These are phyloP conservation scores for Eutrema heterophyllum DNA, from an alignment of 345 rosid genomes.

Conservation along the genomic window DNA sequence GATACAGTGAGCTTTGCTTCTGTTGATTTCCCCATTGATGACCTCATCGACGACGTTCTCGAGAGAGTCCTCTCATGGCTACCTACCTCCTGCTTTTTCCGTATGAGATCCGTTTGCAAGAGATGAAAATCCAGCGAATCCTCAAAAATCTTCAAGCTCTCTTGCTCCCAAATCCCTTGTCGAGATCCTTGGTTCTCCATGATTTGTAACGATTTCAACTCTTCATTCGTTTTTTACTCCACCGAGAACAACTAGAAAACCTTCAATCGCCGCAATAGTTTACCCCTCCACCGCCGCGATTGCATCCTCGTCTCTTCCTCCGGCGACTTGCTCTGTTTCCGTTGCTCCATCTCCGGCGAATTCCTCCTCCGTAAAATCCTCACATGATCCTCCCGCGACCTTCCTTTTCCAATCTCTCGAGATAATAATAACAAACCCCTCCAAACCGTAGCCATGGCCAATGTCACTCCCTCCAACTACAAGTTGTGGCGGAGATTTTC, in stretches of 20 bases:
- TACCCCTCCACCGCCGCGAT: conserved; percentile 26
- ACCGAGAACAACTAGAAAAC: conserved; percentile 59
- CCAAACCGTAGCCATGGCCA: conserved; percentile 67
- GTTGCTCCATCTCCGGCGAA: conserved; percentile 36
- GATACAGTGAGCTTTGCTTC: neutral
- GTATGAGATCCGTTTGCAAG: conserved; percentile 71
- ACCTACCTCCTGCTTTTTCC: conserved; percentile 65
- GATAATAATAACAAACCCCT: conserved; percentile 30
- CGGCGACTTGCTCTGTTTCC: conserved; percentile 71
- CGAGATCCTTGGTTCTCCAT: conserved; percentile 89
- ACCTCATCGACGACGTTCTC: conserved; percentile 70
- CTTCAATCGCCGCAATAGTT: conserved; percentile 25
- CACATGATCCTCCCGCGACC: conserved; percentile 45
- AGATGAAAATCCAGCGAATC: conserved; percentile 64
- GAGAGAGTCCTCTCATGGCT: conserved; percentile 86
- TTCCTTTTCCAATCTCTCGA: conserved; percentile 37
- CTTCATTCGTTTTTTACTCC: conserved; percentile 58
- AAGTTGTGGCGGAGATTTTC: too few relatives aligned
- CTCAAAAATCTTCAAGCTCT: conserved; percentile 67
- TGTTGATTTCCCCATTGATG: conserved; percentile 48
- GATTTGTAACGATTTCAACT: conserved; percentile 36
- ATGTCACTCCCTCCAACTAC: conserved; percentile 32
- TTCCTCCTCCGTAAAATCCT: conserved; percentile 62
- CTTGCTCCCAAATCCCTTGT: conserved; percentile 62
- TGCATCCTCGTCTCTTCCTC: conserved; percentile 72